Evolutionary conservation across 768 basidiomycete genomes (phyloP).

Genomic region (Hypholoma sublateritium): DNA sequence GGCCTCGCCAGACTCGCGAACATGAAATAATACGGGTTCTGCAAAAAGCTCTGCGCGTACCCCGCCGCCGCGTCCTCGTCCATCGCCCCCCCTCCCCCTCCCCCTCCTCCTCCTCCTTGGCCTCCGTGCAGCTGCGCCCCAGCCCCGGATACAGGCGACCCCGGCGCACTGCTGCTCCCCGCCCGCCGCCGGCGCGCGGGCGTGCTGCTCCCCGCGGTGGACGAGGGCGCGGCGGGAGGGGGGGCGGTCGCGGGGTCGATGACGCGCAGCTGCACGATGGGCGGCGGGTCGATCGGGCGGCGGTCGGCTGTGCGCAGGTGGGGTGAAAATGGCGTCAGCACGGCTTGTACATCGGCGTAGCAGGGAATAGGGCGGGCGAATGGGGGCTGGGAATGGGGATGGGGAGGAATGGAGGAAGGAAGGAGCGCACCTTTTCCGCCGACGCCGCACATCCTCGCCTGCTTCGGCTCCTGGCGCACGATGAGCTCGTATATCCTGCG

Average conservation of each 20-base stretch:
- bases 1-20: constrained; percentile 88
- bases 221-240: constrained; percentile 18
- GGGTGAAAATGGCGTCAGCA: neutral
- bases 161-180: neutral
- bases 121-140: no score
- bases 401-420: neutral
- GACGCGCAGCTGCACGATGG: constrained; percentile 93
- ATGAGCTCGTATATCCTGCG: constrained; percentile 81
- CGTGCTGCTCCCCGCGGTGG: constrained; percentile 20
- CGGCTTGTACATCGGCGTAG: neutral
- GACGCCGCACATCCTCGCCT: constrained; percentile 88
- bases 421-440: constrained; percentile 64
- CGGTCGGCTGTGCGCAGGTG: constrained; percentile 65
- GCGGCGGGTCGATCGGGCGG: constrained; percentile 95
- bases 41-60: constrained; percentile 66
- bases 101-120: no score
- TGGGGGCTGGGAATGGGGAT: no score
- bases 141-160: constrained; percentile 6
- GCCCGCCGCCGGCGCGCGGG: constrained; percentile 10
- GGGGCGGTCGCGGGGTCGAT: constrained; percentile 51
- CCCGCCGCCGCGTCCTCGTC: constrained; percentile 20
- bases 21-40: constrained; percentile 97
- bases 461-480: constrained; percentile 90
- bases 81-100: constrained; percentile 3
- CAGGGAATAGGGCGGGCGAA: no score